phyloP scores from a whole-genome alignment of 768 basidiomycete genomes.

The Xanthoconium stramineum region DNA sequence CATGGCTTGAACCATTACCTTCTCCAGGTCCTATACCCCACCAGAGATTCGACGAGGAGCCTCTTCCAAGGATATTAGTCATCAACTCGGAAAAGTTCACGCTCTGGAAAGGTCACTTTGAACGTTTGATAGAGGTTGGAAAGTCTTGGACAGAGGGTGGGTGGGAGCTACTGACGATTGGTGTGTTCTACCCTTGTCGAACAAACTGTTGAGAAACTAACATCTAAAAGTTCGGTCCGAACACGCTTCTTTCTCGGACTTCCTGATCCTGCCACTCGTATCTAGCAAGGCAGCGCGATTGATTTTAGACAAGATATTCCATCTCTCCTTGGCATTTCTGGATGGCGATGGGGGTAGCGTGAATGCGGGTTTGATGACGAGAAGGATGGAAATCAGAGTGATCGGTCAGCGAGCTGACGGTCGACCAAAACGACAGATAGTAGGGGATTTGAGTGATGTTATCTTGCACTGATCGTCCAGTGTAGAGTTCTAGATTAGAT shows the following conservation, averaged over 20 bases:
- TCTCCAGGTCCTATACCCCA: slow-evolving; percentile 46
- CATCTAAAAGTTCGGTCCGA: slow-evolving; percentile 18
- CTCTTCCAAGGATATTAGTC: slow-evolving; percentile 48
- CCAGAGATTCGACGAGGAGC: slow-evolving; percentile 3
- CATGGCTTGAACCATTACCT: slow-evolving; percentile 79
- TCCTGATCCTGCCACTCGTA: slow-evolving; percentile 20
- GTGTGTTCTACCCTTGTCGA: slow-evolving; percentile 29
- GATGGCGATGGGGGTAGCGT: slow-evolving; percentile 8
- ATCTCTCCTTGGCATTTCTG: slow-evolving; percentile 24
- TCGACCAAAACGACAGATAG: slow-evolving; percentile 21
- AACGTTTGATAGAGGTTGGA: slow-evolving; percentile 51
- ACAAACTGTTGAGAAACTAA: neutral
- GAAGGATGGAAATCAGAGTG: slow-evolving; percentile 22
- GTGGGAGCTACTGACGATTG: slow-evolving; percentile 45
- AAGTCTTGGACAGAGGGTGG: slow-evolving; percentile 51
- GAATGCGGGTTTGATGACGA: slow-evolving; percentile 1
- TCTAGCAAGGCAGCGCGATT: slow-evolving; percentile 17
- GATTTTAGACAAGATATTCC: slow-evolving; percentile 21
- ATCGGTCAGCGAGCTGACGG: slow-evolving; percentile 25
- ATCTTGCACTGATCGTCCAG: slow-evolving; percentile 17
- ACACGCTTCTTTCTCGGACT: slow-evolving; percentile 31
- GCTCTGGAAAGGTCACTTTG: slow-evolving; percentile 74
- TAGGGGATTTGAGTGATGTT: slow-evolving; percentile 21
- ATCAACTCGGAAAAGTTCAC: slow-evolving; percentile 80
- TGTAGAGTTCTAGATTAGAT: slow-evolving; percentile 21